Conservation (phyloP, 495 filamentous ascomycete genomes). For the Apiosordaria backusii region DNA sequence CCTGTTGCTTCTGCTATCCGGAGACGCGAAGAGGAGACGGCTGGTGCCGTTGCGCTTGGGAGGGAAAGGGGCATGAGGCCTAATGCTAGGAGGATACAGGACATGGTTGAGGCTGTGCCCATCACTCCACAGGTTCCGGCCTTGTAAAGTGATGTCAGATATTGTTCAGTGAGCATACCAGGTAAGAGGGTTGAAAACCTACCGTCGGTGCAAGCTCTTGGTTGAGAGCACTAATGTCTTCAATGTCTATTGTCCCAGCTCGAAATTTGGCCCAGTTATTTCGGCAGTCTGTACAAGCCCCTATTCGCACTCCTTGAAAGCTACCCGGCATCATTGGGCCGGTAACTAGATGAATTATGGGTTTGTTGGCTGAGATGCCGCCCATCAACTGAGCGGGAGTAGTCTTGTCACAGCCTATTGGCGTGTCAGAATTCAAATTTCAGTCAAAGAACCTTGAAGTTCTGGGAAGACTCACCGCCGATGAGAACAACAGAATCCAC, state of each 20-base stretch:
- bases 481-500: slow-evolving; percentile 62
- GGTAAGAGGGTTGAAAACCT: slow-evolving; percentile 14
- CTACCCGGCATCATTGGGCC: slow-evolving; percentile 68
- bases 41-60: slow-evolving; percentile 56
- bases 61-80: slow-evolving; percentile 58
- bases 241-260: slow-evolving; percentile 58
- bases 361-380: slow-evolving; percentile 66
- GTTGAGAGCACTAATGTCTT: slow-evolving; percentile 63
- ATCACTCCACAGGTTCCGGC: slow-evolving; percentile 66
- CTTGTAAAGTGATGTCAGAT: slow-evolving; percentile 31
- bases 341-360: slow-evolving; percentile 58
- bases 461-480: slow-evolving; percentile 46
- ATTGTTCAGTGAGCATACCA: neutral
- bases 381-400: slow-evolving; percentile 67
- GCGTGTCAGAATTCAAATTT: neutral
- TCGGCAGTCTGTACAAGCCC: slow-evolving; percentile 65
- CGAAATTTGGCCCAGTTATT: slow-evolving; percentile 65
- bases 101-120: slow-evolving; percentile 70
- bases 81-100: slow-evolving; percentile 59
- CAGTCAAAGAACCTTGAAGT: neutral
- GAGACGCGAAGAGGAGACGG: slow-evolving; percentile 60
- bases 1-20: slow-evolving; percentile 64
- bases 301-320: slow-evolving; percentile 54
- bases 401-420: slow-evolving; percentile 62
- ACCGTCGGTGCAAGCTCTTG: slow-evolving; percentile 65